Evolutionary conservation across 441 rosid species (phyloP).

Genomic region (Capsella rubella): DNA sequence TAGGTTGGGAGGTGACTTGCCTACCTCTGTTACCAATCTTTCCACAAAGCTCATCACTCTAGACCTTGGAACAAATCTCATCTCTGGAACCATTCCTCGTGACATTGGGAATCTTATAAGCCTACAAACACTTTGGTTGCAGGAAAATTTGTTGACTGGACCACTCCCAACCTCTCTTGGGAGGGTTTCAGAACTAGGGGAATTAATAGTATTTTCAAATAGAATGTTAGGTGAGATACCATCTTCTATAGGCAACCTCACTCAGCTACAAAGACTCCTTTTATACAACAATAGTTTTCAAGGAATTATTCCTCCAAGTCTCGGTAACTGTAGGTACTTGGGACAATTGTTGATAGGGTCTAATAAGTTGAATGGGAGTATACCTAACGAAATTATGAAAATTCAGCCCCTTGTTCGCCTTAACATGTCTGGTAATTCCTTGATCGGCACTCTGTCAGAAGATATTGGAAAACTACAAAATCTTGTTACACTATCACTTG

Average conservation of each 20-base stretch:
- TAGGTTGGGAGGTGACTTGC: slow-evolving; percentile 10
- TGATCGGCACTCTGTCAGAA: not conserved
- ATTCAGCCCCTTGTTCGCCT: not conserved
- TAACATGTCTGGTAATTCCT: not conserved
- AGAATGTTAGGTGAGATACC: not conserved
- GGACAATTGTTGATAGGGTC: not conserved
- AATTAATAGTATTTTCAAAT: not conserved
- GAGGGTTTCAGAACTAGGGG: not conserved
- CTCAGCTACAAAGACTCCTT: not conserved
- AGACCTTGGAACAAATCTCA: too few species aligned
- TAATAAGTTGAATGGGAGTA: slow-evolving; percentile 18
- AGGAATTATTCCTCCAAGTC: not conserved
- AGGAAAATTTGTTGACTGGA: not conserved
- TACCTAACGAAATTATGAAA: not conserved
- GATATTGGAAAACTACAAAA: not conserved
- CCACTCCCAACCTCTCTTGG: not conserved
- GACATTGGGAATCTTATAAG: not conserved
- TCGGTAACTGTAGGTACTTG: not conserved
- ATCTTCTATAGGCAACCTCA: slow-evolving; percentile 2
- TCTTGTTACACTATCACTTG: not conserved
- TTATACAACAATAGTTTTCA: not conserved
- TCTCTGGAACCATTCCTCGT: not conserved
- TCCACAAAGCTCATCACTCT: too few species aligned
- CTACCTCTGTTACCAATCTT: not conserved
- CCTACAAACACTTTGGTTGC: not conserved